These are phyloP conservation scores for Scheffersomyces lignosus DNA, from an alignment of 805 yeast genomes.

Conservation along the genomic window DNA sequence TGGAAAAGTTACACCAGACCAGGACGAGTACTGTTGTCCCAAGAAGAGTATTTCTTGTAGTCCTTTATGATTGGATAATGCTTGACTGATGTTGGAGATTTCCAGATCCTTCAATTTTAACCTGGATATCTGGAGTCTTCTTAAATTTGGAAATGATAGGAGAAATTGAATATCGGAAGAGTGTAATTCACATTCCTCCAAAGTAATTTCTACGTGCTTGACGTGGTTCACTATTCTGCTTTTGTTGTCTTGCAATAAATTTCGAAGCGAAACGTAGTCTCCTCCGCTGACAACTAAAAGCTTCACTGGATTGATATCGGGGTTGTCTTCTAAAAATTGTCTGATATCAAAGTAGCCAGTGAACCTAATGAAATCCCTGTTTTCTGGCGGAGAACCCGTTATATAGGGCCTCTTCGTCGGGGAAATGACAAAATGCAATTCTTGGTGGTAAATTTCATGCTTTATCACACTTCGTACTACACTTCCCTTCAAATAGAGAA, in stretches of 20 bases:
- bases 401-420: constrained; percentile 27
- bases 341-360: constrained; percentile 29
- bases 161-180: constrained; percentile 20
- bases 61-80: constrained; percentile 9
- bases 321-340: constrained; percentile 29
- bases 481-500: constrained; percentile 14
- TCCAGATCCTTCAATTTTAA: constrained; percentile 15
- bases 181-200: constrained; percentile 26
- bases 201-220: constrained; percentile 22
- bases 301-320: constrained; percentile 26
- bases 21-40: constrained; percentile 30
- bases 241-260: constrained; percentile 20
- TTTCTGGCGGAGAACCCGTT: constrained; percentile 4
- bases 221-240: constrained; percentile 12
- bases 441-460: constrained; percentile 26
- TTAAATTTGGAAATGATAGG: constrained; percentile 23
- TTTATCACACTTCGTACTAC: constrained; percentile 22
- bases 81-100: constrained; percentile 1
- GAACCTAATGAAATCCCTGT: constrained; percentile 13
- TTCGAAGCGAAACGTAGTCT: constrained; percentile 28
- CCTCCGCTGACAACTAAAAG: constrained; percentile 30
- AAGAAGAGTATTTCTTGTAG: constrained; percentile 30
- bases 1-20: constrained; percentile 31
- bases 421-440: constrained; percentile 32
- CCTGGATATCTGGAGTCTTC: constrained; percentile 29